Percentiles rank a stretch among this genome's conserved stretches.
These are phyloP conservation scores for Cymodocea nodosa DNA, from an alignment of 116 monocot species.

Conservation along the genomic window DNA sequence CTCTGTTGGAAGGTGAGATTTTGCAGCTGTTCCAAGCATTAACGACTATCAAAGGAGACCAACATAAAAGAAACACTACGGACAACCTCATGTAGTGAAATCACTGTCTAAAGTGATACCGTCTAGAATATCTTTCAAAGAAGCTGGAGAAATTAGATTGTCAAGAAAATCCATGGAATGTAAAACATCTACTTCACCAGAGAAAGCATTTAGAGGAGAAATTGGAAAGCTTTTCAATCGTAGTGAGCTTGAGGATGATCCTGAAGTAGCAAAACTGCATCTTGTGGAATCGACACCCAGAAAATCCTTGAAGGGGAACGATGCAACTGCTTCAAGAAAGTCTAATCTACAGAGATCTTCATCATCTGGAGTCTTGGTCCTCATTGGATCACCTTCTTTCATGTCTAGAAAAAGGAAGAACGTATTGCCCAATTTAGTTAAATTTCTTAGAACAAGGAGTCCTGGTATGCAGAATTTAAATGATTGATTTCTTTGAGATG, in stretches of 20 bases:
- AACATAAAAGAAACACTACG: not conserved
- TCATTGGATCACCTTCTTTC: conserved; percentile 27
- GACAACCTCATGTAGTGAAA: not conserved
- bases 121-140: conserved; percentile 5
- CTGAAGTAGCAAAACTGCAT: not conserved
- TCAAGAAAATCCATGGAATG: conserved; percentile 20
- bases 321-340: conserved; percentile 14
- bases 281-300: conserved; percentile 1
- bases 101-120: not conserved
- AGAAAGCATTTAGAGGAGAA: not conserved
- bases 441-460: conserved; percentile 25
- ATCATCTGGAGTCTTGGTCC: conserved; percentile 4
- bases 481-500: too few relatives aligned
- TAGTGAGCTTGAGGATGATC: not conserved
- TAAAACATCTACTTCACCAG: conserved; percentile 19
- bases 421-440: conserved; percentile 43
- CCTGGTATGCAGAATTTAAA: conserved; percentile 7
- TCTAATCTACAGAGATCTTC: conserved; percentile 22
- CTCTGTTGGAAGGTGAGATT: conserved; percentile 17
- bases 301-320: conserved; percentile 16
- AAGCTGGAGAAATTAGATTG: not conserved
- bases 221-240: not conserved
- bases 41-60: conserved; percentile 3
- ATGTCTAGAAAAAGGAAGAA: conserved; percentile 42
- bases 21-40: not conserved